A percentile compares a stretch with the other conserved stretches of the same genome.
These are phyloP conservation scores for Fusarium sp. DNA, from an alignment of 2,329 filamentous ascomycete species.

Conservation along the genomic window DNA sequence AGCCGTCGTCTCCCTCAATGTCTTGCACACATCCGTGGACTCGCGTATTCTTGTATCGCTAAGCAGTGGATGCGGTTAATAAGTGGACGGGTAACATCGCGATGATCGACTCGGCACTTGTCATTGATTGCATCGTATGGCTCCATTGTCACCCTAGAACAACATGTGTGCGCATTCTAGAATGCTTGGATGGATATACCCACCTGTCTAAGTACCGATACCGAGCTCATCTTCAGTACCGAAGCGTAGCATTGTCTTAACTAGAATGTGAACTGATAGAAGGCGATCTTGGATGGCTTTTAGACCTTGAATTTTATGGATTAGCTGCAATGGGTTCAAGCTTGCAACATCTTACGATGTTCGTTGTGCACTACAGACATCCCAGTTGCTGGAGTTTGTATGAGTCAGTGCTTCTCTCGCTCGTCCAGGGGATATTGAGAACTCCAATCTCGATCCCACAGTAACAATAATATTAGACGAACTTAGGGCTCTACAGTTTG, in stretches of 20 bases:
- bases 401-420: background rate
- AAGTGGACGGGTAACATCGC: background rate
- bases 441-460: background rate
- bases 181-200: background rate
- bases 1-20: background rate
- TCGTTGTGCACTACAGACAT: background rate
- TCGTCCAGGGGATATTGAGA: background rate
- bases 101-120: background rate
- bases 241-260: background rate
- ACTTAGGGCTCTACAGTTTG: background rate
- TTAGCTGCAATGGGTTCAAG: background rate
- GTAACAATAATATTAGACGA: background rate
- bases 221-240: background rate
- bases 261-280: background rate
- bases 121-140: background rate
- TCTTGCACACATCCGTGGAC: background rate
- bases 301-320: background rate
- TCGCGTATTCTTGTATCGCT: background rate
- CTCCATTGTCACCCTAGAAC: background rate
- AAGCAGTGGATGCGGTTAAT: background rate
- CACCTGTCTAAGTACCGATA: background rate
- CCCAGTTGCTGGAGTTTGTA: background rate
- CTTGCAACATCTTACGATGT: background rate
- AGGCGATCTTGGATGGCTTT: background rate
- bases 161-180: background rate